phyloP scores from a whole-genome alignment of 2,329 filamentous ascomycete genomes.

The Bipolaris zeicola region DNA sequence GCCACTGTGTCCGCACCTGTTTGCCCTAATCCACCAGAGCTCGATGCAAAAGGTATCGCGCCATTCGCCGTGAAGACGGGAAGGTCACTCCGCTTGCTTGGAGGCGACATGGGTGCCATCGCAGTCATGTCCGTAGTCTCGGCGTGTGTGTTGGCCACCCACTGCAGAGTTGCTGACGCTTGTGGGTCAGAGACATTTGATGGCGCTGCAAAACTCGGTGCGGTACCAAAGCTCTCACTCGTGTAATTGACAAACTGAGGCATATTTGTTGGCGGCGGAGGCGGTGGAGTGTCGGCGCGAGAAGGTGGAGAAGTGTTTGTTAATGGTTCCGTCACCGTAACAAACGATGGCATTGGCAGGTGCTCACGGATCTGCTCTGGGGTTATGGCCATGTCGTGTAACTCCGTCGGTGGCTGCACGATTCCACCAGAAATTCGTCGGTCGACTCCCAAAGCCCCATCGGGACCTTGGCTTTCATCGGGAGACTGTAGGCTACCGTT shows the following conservation, averaged over 20 bases:
- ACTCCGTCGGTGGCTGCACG: slow-evolving; percentile 37
- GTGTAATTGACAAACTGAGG: slow-evolving; percentile 44
- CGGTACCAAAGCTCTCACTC: slow-evolving; percentile 24
- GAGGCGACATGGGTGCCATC: slow-evolving; percentile 32
- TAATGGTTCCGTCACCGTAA: slow-evolving; percentile 28
- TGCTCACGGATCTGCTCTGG: slow-evolving; percentile 46
- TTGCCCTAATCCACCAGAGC: slow-evolving; percentile 4
- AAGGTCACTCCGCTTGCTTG: slow-evolving; percentile 50
- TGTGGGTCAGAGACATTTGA: slow-evolving; percentile 17
- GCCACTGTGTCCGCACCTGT: slow-evolving; percentile 1
- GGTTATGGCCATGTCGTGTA: slow-evolving; percentile 39
- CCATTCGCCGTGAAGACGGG: slow-evolving; percentile 56
- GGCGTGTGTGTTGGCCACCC: slow-evolving; percentile 39
- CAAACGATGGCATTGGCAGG: slow-evolving; percentile 41
- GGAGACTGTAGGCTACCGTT: background rate
- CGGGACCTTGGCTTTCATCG: background rate
- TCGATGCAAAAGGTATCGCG: slow-evolving; percentile 45
- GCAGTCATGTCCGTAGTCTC: slow-evolving; percentile 10
- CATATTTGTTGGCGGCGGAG: slow-evolving; percentile 41
- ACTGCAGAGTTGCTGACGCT: slow-evolving; percentile 32
- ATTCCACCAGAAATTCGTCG: slow-evolving; percentile 27
- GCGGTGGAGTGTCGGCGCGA: slow-evolving; percentile 47
- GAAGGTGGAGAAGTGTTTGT: slow-evolving; percentile 34
- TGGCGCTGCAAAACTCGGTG: background rate
- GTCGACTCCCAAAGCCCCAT: slow-evolving; percentile 3